These are phyloP conservation scores for Leptomonas seymouri DNA, from an alignment of 208 protist genomes.

Conservation along the genomic window DNA sequence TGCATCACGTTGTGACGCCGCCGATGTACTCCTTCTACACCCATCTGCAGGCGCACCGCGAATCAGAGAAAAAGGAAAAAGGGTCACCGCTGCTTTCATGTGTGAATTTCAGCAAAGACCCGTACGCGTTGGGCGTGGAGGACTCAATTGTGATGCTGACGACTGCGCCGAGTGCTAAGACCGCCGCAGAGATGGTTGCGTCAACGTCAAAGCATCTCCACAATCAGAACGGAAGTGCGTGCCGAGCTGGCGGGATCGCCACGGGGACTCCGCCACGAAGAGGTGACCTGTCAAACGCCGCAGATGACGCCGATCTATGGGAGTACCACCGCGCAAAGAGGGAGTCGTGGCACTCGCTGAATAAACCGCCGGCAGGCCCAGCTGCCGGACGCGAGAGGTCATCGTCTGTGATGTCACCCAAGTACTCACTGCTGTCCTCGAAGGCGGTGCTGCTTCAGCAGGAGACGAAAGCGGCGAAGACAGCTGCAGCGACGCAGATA, in stretches of 20 bases:
- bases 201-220: not conserved
- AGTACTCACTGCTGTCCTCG: conserved; percentile 8
- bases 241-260: not conserved
- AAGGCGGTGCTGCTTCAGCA: not conserved
- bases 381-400: not conserved
- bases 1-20: not conserved
- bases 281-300: not conserved
- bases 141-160: not conserved
- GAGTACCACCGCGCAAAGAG: conserved; percentile 7
- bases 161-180: not conserved
- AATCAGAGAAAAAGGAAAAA: not conserved
- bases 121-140: conserved; percentile 10
- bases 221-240: not conserved
- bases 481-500: not conserved
- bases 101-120: conserved; percentile 2
- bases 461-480: not conserved
- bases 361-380: not conserved
- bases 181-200: not conserved
- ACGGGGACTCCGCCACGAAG: not conserved
- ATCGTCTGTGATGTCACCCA: conserved; percentile 7
- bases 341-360: conserved; percentile 8
- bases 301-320: conserved; percentile 5
- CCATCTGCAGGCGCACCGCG: not conserved
- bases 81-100: not conserved
- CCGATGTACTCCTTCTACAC: conserved; percentile 16